Percentiles rank a stretch among this genome's conserved stretches.
Conservation (phyloP, 2,329 filamentous ascomycete genomes). For the Claviceps digitariae region DNA sequence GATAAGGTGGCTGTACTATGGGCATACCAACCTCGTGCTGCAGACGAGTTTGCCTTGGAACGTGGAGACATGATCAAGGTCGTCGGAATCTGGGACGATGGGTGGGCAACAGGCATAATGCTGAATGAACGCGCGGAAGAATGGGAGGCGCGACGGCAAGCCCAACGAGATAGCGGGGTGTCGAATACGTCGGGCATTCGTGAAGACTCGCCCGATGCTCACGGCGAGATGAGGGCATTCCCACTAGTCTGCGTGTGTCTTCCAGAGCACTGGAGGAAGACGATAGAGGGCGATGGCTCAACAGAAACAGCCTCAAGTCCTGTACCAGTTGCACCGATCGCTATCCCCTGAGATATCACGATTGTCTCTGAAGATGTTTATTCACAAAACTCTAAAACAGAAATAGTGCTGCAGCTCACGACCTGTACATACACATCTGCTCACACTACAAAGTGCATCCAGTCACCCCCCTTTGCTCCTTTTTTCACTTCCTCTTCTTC, state of each 20-base stretch:
- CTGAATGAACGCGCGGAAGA: constrained; percentile 75
- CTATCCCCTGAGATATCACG: constrained; percentile 2
- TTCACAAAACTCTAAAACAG: not conserved
- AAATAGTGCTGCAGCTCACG: not conserved
- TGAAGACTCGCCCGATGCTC: constrained; percentile 46
- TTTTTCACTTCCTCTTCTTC: not conserved
- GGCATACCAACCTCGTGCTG: constrained; percentile 90
- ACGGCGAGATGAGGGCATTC: constrained; percentile 91
- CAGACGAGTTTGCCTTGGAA: constrained; percentile 86
- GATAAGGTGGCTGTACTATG: constrained; percentile 85
- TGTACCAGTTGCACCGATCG: constrained; percentile 8
- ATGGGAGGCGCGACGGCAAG: constrained; percentile 63
- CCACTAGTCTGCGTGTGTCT: constrained; percentile 92
- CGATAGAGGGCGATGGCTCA: constrained; percentile 77
- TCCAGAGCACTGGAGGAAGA: constrained; percentile 92
- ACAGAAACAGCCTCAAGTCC: constrained; percentile 45
- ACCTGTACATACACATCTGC: constrained; percentile 3
- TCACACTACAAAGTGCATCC: not conserved
- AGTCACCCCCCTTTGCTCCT: not conserved
- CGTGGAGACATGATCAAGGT: constrained; percentile 97
- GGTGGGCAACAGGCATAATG: constrained; percentile 90
- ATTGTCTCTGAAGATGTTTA: not conserved
- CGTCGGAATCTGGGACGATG: constrained; percentile 97
- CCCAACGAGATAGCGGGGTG: constrained; percentile 85
- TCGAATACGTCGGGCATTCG: constrained; percentile 60